phyloP scores from a whole-genome alignment of 2,329 filamentous ascomycete species.

The Coniochaeta sp. region DNA sequence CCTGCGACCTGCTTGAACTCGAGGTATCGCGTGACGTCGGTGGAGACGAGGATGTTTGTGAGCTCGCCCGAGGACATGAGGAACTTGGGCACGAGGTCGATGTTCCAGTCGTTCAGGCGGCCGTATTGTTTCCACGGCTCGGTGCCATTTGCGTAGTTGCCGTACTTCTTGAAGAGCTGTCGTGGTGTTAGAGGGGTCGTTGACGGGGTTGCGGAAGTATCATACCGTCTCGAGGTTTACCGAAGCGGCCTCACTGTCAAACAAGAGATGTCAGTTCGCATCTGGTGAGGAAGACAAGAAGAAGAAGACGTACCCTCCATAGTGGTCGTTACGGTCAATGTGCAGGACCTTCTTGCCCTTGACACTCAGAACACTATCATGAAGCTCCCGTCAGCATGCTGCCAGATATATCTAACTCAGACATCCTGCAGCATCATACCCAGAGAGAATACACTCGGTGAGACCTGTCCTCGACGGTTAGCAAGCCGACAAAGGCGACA shows the following conservation, averaged over 20 bases:
- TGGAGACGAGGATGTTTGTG: constrained; percentile 96
- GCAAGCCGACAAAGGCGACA: constrained; percentile 10
- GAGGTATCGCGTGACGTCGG: constrained; percentile 81
- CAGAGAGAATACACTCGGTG: constrained; percentile 98
- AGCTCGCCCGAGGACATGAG: constrained; percentile 98
- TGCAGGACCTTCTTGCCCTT: constrained; percentile 99
- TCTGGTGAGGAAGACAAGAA: constrained; percentile 10
- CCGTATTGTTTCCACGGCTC: constrained; percentile 99
- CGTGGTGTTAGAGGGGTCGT: constrained; percentile 8
- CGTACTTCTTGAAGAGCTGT: constrained; percentile 94
- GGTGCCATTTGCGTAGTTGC: constrained; percentile 69
- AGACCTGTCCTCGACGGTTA: constrained; percentile 54
- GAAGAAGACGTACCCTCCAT: constrained; percentile 70
- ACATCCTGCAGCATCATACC: constrained; percentile 45
- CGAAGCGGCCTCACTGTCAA: constrained; percentile 77
- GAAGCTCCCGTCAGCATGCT: background rate
- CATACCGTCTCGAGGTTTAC: constrained; percentile 90
- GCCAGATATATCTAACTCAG: background rate
- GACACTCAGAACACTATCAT: constrained; percentile 78
- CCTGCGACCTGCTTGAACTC: constrained; percentile 94
- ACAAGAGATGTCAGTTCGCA: constrained; percentile 12
- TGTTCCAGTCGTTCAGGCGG: constrained; percentile 97
- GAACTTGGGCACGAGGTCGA: constrained; percentile 96
- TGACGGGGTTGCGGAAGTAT: constrained; percentile 8
- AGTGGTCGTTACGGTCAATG: constrained; percentile 97